These are phyloP conservation scores for Phytophthora megakarya DNA, from an alignment of 352 stramenopile species.

Conservation along the genomic window DNA sequence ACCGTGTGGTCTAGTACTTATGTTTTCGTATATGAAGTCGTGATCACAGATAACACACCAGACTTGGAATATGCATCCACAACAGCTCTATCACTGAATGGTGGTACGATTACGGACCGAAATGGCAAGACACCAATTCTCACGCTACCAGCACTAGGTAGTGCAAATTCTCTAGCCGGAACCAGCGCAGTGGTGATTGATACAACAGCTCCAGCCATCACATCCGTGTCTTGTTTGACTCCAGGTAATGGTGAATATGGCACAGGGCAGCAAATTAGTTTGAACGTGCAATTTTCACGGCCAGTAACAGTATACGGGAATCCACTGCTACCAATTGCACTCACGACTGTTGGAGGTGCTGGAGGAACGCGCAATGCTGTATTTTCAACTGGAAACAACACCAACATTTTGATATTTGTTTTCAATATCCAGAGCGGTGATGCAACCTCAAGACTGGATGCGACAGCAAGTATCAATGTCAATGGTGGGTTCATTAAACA, in stretches of 20 bases:
- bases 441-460: conserved; percentile 50
- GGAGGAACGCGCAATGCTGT: conserved; percentile 41
- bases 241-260: conserved; percentile 78
- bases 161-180: conserved; percentile 46
- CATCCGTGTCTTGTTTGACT: conserved; percentile 47
- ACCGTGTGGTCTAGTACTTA: conserved; percentile 62
- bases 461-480: conserved; percentile 55
- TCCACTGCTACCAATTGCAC: conserved; percentile 49
- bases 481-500: conserved; percentile 78
- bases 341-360: conserved; percentile 50
- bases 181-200: conserved; percentile 70
- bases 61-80: conserved; percentile 76
- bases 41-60: conserved; percentile 46
- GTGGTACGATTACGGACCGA: conserved; percentile 67
- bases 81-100: conserved; percentile 51
- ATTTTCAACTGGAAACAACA: conserved; percentile 73
- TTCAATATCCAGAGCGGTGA: conserved; percentile 75
- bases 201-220: conserved; percentile 67
- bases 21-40: conserved; percentile 75
- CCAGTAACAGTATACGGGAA: conserved; percentile 70
- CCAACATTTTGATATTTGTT: conserved; percentile 64
- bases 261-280: conserved; percentile 58
- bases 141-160: conserved; percentile 54
- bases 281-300: conserved; percentile 65
- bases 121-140: conserved; percentile 63